phyloP scores from a whole-genome alignment of 1,284 basidiomycete genomes.

The Ustilago esculenta region DNA sequence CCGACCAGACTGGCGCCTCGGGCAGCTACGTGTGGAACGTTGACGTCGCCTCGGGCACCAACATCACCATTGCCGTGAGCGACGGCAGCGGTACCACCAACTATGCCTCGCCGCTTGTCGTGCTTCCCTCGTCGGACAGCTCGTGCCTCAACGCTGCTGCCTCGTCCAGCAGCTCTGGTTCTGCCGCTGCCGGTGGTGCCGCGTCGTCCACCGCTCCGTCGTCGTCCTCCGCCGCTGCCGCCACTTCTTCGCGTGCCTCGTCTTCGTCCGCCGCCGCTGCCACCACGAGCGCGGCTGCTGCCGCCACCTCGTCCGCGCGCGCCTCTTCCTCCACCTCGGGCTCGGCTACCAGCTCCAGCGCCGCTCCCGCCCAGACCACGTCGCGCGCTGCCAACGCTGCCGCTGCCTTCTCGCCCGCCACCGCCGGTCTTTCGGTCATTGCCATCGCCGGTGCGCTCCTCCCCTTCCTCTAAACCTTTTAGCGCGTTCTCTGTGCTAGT shows the following conservation, averaged over 20 bases:
- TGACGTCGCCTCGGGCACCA: conserved; percentile 61
- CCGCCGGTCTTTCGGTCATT: conserved; percentile 41
- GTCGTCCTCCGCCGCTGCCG: conserved; percentile 14
- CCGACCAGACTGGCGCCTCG: conserved; percentile 47
- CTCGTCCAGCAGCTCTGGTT: conserved; percentile 4
- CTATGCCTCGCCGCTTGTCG: conserved; percentile 42
- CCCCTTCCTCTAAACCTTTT: conserved; percentile 35
- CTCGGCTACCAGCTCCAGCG: not conserved
- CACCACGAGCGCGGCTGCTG: conserved; percentile 5
- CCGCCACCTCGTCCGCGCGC: not conserved
- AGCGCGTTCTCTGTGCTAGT: no score
- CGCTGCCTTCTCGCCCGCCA: conserved; percentile 43
- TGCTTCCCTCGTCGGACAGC: conserved; percentile 33
- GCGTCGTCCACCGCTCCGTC: conserved; percentile 10
- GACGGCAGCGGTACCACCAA: conserved; percentile 56
- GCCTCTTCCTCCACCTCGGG: conserved; percentile 11
- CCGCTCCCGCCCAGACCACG: conserved; percentile 18
- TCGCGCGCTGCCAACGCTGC: conserved; percentile 25
- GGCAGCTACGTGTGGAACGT: conserved; percentile 62
- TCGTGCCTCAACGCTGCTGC: conserved; percentile 38
- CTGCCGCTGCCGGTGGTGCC: conserved; percentile 2
- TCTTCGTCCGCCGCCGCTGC: conserved; percentile 15
- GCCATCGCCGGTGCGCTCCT: conserved; percentile 44
- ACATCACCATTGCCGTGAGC: conserved; percentile 60
- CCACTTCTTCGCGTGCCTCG: conserved; percentile 10